Conservation (phyloP, 208 protist genomes). For the Blastocrithidia nonstop region DNA sequence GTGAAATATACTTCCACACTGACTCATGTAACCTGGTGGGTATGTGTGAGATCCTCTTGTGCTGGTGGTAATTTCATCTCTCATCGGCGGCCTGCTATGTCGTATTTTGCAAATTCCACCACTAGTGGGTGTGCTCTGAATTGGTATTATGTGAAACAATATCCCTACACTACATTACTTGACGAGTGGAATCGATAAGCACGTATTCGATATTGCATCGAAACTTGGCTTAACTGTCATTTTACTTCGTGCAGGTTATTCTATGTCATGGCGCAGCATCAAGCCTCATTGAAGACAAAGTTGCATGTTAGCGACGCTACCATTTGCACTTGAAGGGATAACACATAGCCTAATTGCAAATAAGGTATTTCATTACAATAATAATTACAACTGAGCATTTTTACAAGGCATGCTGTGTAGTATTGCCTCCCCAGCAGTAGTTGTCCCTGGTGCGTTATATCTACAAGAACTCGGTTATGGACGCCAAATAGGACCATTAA, state of each 20-base stretch:
- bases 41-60: conserved; percentile 63
- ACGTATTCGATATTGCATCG: conserved; percentile 37
- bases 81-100: conserved; percentile 50
- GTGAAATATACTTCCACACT: conserved; percentile 48
- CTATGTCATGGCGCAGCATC: conserved; percentile 46
- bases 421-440: conserved; percentile 55
- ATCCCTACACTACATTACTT: conserved; percentile 43
- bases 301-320: conserved; percentile 37
- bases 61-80: conserved; percentile 34
- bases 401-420: conserved; percentile 62
- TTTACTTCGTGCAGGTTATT: conserved; percentile 53
- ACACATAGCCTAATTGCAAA: conserved; percentile 58
- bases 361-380: conserved; percentile 40
- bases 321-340: conserved; percentile 43
- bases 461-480: conserved; percentile 64
- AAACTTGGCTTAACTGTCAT: conserved; percentile 64
- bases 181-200: conserved; percentile 30
- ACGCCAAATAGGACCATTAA: conserved; percentile 25
- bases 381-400: conserved; percentile 66
- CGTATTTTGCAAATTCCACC: conserved; percentile 63
- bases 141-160: conserved; percentile 73
- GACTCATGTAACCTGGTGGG: conserved; percentile 41
- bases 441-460: conserved; percentile 55
- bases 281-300: conserved; percentile 54
- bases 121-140: conserved; percentile 61